Evolutionary conservation across 352 stramenopile species (phyloP).

Genomic region (Phytophthora fragariae): DNA sequence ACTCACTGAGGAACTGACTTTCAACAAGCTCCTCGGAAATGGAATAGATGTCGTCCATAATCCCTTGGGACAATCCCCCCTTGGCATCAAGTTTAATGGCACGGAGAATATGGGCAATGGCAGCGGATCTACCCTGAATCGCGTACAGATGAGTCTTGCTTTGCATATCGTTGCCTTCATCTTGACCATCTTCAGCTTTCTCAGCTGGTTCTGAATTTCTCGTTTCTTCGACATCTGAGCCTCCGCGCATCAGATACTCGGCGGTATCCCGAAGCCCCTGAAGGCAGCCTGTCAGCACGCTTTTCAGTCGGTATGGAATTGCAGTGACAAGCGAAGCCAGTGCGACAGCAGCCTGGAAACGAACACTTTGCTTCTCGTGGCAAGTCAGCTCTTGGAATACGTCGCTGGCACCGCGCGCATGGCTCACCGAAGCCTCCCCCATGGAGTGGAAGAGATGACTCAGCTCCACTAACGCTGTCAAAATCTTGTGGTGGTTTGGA

Average conservation of each 20-base stretch:
- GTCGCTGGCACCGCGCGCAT: slow-evolving; percentile 47
- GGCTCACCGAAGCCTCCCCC: slow-evolving; percentile 62
- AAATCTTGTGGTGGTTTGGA: slow-evolving; percentile 73
- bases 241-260: slow-evolving; percentile 48
- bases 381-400: slow-evolving; percentile 55
- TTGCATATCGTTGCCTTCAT: slow-evolving; percentile 50
- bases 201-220: slow-evolving; percentile 23
- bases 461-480: slow-evolving; percentile 66
- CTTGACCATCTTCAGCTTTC: slow-evolving; percentile 33
- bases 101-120: slow-evolving; percentile 73
- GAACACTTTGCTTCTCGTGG: slow-evolving; percentile 82
- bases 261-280: slow-evolving; percentile 52
- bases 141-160: slow-evolving; percentile 79
- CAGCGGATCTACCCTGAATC: slow-evolving; percentile 74
- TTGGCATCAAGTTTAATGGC: slow-evolving; percentile 53
- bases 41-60: slow-evolving; percentile 70
- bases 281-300: slow-evolving; percentile 53
- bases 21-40: slow-evolving; percentile 79
- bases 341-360: slow-evolving; percentile 72
- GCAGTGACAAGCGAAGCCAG: slow-evolving; percentile 70
- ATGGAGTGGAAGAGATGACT: slow-evolving; percentile 78
- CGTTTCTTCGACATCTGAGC: slow-evolving; percentile 34
- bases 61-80: slow-evolving; percentile 56
- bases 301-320: slow-evolving; percentile 71
- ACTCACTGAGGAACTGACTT: slow-evolving; percentile 82